These are phyloP conservation scores for Coprinopsis marcescibilis DNA, from an alignment of 768 basidiomycete genomes.

Conservation along the genomic window DNA sequence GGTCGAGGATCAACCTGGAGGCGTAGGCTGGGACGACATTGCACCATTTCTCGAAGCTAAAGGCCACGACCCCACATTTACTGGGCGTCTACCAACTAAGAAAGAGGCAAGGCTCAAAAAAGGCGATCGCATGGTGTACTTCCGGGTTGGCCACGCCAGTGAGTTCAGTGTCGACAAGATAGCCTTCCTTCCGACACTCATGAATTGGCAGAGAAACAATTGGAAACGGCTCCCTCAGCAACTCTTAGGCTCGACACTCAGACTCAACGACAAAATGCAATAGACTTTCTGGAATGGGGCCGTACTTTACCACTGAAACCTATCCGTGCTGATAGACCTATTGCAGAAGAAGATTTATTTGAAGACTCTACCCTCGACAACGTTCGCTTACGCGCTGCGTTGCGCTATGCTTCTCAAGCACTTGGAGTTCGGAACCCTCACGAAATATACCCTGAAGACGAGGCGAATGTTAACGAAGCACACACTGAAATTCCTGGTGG, in stretches of 20 bases:
- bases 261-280: slow-evolving; percentile 11
- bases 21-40: slow-evolving; percentile 33
- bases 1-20: slow-evolving; percentile 20
- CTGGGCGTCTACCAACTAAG: slow-evolving; percentile 9
- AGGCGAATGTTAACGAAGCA: not conserved
- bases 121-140: slow-evolving; percentile 12
- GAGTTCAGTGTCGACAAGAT: slow-evolving; percentile 2
- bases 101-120: slow-evolving; percentile 6
- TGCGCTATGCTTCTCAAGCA: slow-evolving; percentile 20
- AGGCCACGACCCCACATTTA: slow-evolving; percentile 15
- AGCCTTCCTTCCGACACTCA: not conserved
- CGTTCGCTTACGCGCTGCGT: slow-evolving; percentile 23
- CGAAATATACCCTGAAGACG: slow-evolving; percentile 16
- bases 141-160: slow-evolving; percentile 14
- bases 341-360: slow-evolving; percentile 22
- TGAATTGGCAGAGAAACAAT: slow-evolving; percentile 4
- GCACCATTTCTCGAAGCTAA: slow-evolving; percentile 16
- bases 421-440: slow-evolving; percentile 21
- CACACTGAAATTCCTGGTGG: no score
- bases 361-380: slow-evolving; percentile 18
- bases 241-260: slow-evolving; percentile 7
- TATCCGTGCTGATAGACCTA: slow-evolving; percentile 16
- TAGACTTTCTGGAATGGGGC: slow-evolving; percentile 31
- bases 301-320: slow-evolving; percentile 29
- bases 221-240: not conserved